Evolutionary conservation across 805 yeast species (phyloP), one percentile per base, ranked within the genome.

Genomic region (Nakazawaea populi): DNA sequence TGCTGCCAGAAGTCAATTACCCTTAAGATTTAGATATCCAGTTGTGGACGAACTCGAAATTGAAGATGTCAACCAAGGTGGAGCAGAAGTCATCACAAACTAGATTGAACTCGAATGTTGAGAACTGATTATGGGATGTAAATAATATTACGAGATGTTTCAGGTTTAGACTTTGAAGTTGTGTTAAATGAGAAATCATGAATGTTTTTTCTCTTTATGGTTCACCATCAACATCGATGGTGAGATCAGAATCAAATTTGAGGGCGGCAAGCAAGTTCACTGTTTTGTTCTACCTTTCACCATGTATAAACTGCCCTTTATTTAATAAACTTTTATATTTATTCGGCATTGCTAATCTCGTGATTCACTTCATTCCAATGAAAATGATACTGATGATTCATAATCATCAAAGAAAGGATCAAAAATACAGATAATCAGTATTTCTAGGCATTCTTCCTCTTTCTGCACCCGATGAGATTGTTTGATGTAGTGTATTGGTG

Each of bases 31-130:
- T 73, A 83, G 85, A 68, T 87, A 84, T 64, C 71, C 74, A 41
- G 70, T 74, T 0, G 74, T 88, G 29, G 83, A 80, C 41, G 87
- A 80, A 18, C 49, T 58, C 12, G 99, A 92, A 68, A 81, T 86
- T 30, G 96, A 87, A 9, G 77, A 80, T 56, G 80, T 92, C 58
- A 78, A 82, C 58, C 75, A 79, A 48, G 99, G 98, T 51, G 97
- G 97, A 58, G 96, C 96, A 36, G 82, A 76, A 38, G 60, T 75
- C 42, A 68, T 79, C 11, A 31, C 9, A 30, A 11, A 8, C n/a
- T 37, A 37, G 40, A 37, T 37, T 41, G 30, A 29, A 9, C 18
- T 41, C n/a, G 30, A 10, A 41, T 7, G 10, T n/a, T 14, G 18
- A 10, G n/a, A 14, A 11, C n/a, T 38, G 14, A 38, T 38, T 38